Conservation (phyloP, 2,329 filamentous ascomycete genomes). For the Penicillium hordei region DNA sequence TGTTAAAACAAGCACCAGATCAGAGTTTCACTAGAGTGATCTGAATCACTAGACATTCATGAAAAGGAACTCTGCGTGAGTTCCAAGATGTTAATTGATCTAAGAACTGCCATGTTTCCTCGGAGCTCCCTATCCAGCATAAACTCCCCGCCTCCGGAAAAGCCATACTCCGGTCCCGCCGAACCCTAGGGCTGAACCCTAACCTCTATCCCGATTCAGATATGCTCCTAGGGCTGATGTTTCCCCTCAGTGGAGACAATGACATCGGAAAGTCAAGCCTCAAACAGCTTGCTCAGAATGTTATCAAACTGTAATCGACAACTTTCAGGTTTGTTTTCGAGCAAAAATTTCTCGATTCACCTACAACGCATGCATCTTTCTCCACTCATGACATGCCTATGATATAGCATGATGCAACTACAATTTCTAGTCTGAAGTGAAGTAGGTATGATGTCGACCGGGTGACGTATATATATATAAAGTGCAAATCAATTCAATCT, state of each 20-base stretch:
- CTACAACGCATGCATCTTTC: neutral
- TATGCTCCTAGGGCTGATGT: constrained; percentile 24
- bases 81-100: neutral
- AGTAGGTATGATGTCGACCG: neutral
- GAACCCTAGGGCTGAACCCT: constrained; percentile 36
- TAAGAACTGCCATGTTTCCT: constrained; percentile 8
- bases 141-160: constrained; percentile 26
- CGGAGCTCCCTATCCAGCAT: constrained; percentile 4
- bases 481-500: neutral
- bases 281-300: neutral
- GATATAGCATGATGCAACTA: constrained; percentile 38
- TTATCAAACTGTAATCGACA: constrained; percentile 10
- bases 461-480: constrained; percentile 13
- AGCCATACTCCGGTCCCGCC: constrained; percentile 23
- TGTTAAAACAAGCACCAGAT: neutral
- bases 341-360: neutral
- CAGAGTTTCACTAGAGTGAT: neutral
- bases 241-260: constrained; percentile 16
- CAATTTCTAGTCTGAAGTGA: neutral
- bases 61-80: neutral
- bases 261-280: constrained; percentile 20
- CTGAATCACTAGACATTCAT: neutral
- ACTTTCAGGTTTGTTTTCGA: constrained; percentile 5
- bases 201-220: constrained; percentile 12
- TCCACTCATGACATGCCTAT: constrained; percentile 32